Conservation (phyloP, 768 basidiomycete genomes). For the Macrolepiota albuminosa region DNA sequence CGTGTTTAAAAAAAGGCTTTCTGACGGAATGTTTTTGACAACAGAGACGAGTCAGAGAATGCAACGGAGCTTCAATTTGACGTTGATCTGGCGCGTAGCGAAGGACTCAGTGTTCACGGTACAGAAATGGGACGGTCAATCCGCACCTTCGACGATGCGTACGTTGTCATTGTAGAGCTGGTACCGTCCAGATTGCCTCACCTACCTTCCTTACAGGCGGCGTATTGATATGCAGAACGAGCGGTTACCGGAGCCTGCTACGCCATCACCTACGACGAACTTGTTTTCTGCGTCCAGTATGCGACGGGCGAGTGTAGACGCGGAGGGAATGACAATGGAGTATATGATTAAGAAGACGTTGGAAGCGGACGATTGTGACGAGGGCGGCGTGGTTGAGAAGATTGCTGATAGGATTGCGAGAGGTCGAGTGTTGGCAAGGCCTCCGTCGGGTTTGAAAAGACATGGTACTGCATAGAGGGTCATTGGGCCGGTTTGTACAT, state of each 20-base stretch:
- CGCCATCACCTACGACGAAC: slow-evolving; percentile 26
- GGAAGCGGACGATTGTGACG: slow-evolving; percentile 50
- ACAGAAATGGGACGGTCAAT: slow-evolving; percentile 57
- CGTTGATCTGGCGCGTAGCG: slow-evolving; percentile 25
- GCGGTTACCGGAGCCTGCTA: slow-evolving; percentile 58
- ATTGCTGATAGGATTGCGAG: slow-evolving; percentile 61
- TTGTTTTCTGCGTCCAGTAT: slow-evolving; percentile 64
- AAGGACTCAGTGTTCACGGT: slow-evolving; percentile 61
- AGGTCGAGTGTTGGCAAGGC: slow-evolving; percentile 37
- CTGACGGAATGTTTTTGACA: neutral
- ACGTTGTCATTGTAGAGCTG: slow-evolving; percentile 17
- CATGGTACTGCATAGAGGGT: slow-evolving; percentile 46
- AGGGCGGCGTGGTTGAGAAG: slow-evolving; percentile 50
- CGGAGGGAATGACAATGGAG: slow-evolving; percentile 56
- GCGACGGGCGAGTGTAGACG: slow-evolving; percentile 37
- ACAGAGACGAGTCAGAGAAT: slow-evolving; percentile 75
- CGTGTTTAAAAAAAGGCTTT: neutral
- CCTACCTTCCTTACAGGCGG: slow-evolving; percentile 38
- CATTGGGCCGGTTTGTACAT: neutral
- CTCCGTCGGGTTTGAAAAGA: slow-evolving; percentile 56
- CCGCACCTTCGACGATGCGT: slow-evolving; percentile 75
- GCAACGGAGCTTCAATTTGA: slow-evolving; percentile 58
- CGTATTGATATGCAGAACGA: slow-evolving; percentile 72
- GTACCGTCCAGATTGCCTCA: neutral
- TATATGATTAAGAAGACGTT: slow-evolving; percentile 57